Evolutionary conservation across 225 moss, liverwort and hornwort genomes (phyloP).

Genomic region (Marchantia paleacea): DNA sequence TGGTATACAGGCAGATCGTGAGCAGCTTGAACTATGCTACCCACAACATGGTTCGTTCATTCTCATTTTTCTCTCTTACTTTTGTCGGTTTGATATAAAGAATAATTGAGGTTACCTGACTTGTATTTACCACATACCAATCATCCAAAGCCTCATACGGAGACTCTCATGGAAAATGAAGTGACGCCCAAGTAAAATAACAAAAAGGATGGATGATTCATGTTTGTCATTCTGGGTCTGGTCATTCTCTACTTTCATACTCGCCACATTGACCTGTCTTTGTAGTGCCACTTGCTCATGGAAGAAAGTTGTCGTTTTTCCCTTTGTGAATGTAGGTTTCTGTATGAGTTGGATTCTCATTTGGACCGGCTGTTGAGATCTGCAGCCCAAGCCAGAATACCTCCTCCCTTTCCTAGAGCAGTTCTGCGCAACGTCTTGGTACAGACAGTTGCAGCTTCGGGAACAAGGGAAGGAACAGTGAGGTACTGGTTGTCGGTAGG

Average conservation of each 20-base stretch:
- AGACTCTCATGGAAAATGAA: too few relatives aligned
- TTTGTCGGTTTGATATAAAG: too few relatives aligned
- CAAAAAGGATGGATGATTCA: too few relatives aligned
- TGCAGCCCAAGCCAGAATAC: constrained; percentile 70
- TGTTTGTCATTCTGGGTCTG: not conserved
- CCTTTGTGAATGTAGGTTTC: constrained; percentile 42
- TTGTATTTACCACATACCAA: too few relatives aligned
- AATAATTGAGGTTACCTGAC: too few relatives aligned
- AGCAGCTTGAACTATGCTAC: too few relatives aligned
- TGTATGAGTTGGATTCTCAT: constrained; percentile 93
- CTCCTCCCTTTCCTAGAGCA: constrained; percentile 61
- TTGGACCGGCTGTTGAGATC: constrained; percentile 78
- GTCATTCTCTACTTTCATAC: not conserved
- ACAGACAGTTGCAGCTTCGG: constrained; percentile 71
- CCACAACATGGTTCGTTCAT: not conserved
- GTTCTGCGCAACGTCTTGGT: constrained; percentile 70
- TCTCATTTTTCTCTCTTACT: too few relatives aligned
- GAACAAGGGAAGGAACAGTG: constrained; percentile 55
- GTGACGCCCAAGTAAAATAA: too few relatives aligned
- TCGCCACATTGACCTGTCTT: not conserved
- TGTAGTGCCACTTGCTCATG: too few relatives aligned
- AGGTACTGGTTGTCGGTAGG: constrained; percentile 92
- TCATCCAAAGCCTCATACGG: too few relatives aligned
- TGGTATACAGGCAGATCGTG: too few relatives aligned
- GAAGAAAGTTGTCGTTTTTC: too few relatives aligned